Conservation (phyloP, 192 early-diverging fungal genomes). For the Spizellomyces punctatus region DNA sequence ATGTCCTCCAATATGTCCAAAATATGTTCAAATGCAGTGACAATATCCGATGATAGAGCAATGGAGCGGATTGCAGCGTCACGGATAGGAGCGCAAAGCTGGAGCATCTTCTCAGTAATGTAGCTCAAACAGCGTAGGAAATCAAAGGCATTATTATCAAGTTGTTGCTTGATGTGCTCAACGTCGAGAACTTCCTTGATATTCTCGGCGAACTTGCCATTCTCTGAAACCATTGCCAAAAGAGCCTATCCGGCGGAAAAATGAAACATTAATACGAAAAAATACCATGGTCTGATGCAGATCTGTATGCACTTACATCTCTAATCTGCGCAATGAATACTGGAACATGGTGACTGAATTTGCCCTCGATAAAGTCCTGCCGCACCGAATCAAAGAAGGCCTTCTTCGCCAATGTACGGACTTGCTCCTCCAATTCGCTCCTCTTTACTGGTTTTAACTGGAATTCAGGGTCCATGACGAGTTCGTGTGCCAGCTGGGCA, state of each 20-base stretch:
- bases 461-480: constrained; percentile 75
- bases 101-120: constrained; percentile 61
- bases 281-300: background rate
- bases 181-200: constrained; percentile 72
- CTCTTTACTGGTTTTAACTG: constrained; percentile 51
- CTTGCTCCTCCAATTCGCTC: constrained; percentile 52
- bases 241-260: constrained; percentile 47
- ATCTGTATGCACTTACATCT: constrained; percentile 42
- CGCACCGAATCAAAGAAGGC: constrained; percentile 74
- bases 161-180: constrained; percentile 68
- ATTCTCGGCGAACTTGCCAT: constrained; percentile 51
- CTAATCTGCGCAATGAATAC: constrained; percentile 58
- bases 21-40: constrained; percentile 51
- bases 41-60: constrained; percentile 24
- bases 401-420: constrained; percentile 61
- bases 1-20: constrained; percentile 73
- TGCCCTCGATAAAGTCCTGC: constrained; percentile 57
- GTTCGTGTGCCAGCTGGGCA: constrained; percentile 74
- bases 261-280: background rate
- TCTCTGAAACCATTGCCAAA: constrained; percentile 63
- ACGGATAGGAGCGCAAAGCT: constrained; percentile 78
- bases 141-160: constrained; percentile 59
- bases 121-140: constrained; percentile 45
- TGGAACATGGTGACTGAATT: constrained; percentile 52
- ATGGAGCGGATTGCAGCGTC: constrained; percentile 58